phyloP scores from a whole-genome alignment of 2,329 filamentous ascomycete species.

The Sporothrix humicola region DNA sequence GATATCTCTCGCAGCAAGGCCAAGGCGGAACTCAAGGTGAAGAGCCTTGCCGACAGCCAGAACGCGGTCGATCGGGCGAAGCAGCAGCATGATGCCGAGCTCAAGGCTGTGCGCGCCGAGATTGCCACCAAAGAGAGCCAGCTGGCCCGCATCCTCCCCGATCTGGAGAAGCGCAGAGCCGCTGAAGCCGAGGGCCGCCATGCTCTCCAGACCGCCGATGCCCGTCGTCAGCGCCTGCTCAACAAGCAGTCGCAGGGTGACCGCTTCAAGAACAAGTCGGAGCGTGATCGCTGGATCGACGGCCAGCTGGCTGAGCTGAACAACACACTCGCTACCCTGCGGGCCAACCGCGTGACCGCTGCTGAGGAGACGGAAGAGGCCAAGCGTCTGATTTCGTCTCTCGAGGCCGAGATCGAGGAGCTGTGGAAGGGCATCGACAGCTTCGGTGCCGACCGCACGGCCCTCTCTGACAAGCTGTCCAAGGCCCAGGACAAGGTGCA shows the following conservation, averaged over 20 bases:
- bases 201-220: constrained; percentile 77
- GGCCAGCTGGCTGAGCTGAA: constrained; percentile 82
- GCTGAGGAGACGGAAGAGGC: constrained; percentile 72
- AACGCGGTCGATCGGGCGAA: constrained; percentile 76
- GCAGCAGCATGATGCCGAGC: constrained; percentile 71
- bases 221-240: constrained; percentile 77
- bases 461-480: constrained; percentile 74
- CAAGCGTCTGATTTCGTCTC: constrained; percentile 48
- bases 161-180: constrained; percentile 74
- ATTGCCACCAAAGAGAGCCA: constrained; percentile 79
- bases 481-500: constrained; percentile 79
- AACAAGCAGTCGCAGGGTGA: constrained; percentile 90
- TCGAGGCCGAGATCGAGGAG: constrained; percentile 72
- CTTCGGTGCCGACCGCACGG: constrained; percentile 74
- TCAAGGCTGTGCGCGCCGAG: constrained; percentile 73
- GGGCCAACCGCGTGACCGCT: constrained; percentile 82
- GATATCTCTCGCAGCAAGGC: constrained; percentile 80
- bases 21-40: constrained; percentile 83
- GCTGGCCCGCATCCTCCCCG: constrained; percentile 74
- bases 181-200: constrained; percentile 74
- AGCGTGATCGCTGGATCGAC: constrained; percentile 83
- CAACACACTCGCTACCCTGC: constrained; percentile 75
- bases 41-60: constrained; percentile 81
- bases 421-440: constrained; percentile 80
- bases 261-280: constrained; percentile 84